These are phyloP conservation scores for Geotrichum citri-aurantii DNA, from an alignment of 1,139 yeast species.

Conservation along the genomic window DNA sequence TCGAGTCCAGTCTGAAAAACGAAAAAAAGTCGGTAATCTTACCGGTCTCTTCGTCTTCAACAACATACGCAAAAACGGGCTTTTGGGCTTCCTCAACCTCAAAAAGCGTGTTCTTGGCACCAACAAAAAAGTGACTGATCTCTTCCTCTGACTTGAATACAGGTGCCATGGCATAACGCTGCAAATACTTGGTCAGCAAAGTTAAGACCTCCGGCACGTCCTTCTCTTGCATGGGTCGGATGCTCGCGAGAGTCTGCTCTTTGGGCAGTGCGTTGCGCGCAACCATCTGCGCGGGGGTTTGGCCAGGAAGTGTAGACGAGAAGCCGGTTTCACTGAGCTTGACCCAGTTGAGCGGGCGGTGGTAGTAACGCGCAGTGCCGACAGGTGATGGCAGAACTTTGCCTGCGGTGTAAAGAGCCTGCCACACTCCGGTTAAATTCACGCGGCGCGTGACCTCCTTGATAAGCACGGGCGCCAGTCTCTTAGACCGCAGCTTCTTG, in stretches of 20 bases:
- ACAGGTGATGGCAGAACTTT: conserved; percentile 86
- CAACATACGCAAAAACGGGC: conserved; percentile 76
- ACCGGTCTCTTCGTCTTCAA: conserved; percentile 46
- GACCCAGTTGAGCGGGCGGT: conserved; percentile 90
- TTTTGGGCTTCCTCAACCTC: conserved; percentile 35
- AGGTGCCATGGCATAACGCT: conserved; percentile 68
- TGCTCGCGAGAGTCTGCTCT: conserved; percentile 48
- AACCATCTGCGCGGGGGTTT: conserved; percentile 75
- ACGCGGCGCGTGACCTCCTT: conserved; percentile 93
- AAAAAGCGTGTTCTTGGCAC: conserved; percentile 20
- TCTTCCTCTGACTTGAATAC: conserved; percentile 58
- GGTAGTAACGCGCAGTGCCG: conserved; percentile 85
- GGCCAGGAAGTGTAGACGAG: conserved; percentile 63
- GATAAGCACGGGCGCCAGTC: conserved; percentile 89
- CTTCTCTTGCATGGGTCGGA: conserved; percentile 53
- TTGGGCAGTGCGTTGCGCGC: conserved; percentile 71
- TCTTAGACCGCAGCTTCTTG: conserved; percentile 85
- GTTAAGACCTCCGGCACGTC: conserved; percentile 63
- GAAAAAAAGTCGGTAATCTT: conserved; percentile 82
- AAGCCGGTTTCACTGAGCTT: conserved; percentile 88
- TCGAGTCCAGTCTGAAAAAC: conserved; percentile 81
- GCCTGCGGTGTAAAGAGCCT: conserved; percentile 94
- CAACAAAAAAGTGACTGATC: conserved; percentile 78
- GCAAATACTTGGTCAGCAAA: conserved; percentile 57
- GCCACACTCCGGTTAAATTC: conserved; percentile 82